These are phyloP conservation scores for Pilatotrama ljubarskyi DNA, from an alignment of 768 basidiomycete genomes.

Conservation along the genomic window DNA sequence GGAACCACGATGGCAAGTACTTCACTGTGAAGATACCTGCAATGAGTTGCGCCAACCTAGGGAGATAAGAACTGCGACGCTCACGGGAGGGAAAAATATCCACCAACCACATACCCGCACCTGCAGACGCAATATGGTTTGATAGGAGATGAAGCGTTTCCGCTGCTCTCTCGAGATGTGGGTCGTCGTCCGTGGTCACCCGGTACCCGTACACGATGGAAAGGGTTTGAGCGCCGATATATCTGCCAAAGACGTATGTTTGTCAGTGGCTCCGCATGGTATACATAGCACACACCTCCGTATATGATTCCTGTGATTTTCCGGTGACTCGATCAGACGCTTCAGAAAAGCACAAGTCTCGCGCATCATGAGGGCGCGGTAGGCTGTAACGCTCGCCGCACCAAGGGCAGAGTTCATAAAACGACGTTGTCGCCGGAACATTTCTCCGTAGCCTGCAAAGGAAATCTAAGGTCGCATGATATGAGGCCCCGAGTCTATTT, in stretches of 20 bases:
- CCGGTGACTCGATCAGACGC: slow-evolving; percentile 43
- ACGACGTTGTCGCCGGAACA: slow-evolving; percentile 56
- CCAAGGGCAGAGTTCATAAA: slow-evolving; percentile 63
- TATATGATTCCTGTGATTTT: slow-evolving; percentile 1
- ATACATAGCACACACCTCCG: neutral
- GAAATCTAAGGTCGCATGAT: neutral
- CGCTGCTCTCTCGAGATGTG: neutral
- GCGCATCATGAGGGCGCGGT: slow-evolving; percentile 51
- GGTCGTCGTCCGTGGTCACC: slow-evolving; percentile 7
- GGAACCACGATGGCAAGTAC: slow-evolving; percentile 24
- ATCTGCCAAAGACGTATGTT: neutral
- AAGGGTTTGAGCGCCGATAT: slow-evolving; percentile 1
- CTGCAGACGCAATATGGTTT: slow-evolving; percentile 6
- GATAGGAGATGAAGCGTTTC: slow-evolving; percentile 7
- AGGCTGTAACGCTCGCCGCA: slow-evolving; percentile 47
- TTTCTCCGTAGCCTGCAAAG: slow-evolving; percentile 60
- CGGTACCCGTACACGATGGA: slow-evolving; percentile 10
- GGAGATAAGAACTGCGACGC: neutral
- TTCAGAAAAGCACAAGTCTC: slow-evolving; percentile 56
- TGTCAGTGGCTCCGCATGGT: too few relatives aligned
- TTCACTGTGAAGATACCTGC: slow-evolving; percentile 9
- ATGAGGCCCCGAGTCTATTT: neutral
- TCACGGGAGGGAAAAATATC: slow-evolving; percentile 12
- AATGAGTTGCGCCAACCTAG: neutral
- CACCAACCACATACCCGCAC: slow-evolving; percentile 9